Evolutionary conservation across 1,284 basidiomycete genomes (phyloP), one percentile per base, ranked within the genome.

Genomic region (Mycena citricolor): DNA sequence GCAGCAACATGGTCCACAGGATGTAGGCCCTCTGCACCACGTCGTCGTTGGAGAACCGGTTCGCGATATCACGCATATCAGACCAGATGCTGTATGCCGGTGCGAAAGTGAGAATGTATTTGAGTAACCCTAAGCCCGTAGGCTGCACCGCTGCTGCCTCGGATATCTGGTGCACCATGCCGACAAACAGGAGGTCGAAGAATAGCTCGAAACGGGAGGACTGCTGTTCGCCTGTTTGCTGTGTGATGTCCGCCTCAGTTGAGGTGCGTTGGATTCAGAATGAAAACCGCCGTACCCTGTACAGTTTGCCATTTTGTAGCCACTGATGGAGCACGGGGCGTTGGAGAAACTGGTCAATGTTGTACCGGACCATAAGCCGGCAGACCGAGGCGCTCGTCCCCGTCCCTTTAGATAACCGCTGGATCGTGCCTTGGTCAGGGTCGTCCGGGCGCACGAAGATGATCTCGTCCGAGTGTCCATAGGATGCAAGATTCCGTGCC

Each of bases 171-270:
- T 67, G 67, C n/a, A 65, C 62, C 29, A 69, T 63, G 8, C 62
- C 67, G 16, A 69, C 67, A 44, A 64, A 69, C 1, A 68, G 49
- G 28, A 69, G 53, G 45, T 69, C 67, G 42, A 68, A 67, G 57
- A 69, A 69, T 10, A 69, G 60, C 54, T 69, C 64, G 41, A 67
- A 60, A 11, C 47, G 48, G 2, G 51, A 51, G 13, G 54, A 40
- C 20, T 16, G 45, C 24, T 33, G 42, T 8, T 47, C 50, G 4
- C 31, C 33, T 10, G 50, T 46, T 29, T 48, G 38, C 47, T 49
- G 32, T 21, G 8, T 21, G 31, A 21, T 14, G 8, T 16, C 20
- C 20, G n/a, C n/a, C n/a, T n/a, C n/a, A n/a, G n/a, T n/a, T n/a
- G n/a, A n/a, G n/a, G n/a, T n/a, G n/a, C n/a, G n/a, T n/a, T n/a